Percentiles rank a stretch among this genome's conserved stretches.
These are phyloP conservation scores for Diaporthe capsici DNA, from an alignment of 2,329 filamentous ascomycete species.

Conservation along the genomic window DNA sequence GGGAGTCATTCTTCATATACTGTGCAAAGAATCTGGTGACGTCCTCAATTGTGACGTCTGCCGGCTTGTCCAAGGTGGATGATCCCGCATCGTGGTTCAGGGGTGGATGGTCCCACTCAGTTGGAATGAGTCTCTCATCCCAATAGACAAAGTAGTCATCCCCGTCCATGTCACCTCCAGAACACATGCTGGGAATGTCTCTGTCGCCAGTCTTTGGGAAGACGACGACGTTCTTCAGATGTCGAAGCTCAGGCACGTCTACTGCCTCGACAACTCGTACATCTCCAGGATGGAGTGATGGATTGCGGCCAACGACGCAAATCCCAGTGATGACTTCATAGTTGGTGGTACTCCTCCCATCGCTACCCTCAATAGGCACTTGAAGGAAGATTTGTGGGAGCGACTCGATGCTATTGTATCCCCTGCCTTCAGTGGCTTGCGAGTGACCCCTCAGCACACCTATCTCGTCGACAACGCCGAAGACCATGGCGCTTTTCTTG, in stretches of 20 bases:
- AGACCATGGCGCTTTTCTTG: constrained; percentile 85
- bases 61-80: constrained; percentile 40
- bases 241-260: constrained; percentile 77
- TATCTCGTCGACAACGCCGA: constrained; percentile 92
- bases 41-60: constrained; percentile 78
- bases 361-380: constrained; percentile 64
- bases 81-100: constrained; percentile 76
- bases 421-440: constrained; percentile 55
- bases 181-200: constrained; percentile 93
- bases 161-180: constrained; percentile 94
- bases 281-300: constrained; percentile 93
- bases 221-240: constrained; percentile 88
- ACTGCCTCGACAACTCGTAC: constrained; percentile 90
- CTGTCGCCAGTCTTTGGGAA: constrained; percentile 87
- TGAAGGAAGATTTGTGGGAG: constrained; percentile 94
- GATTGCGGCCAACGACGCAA: constrained; percentile 91
- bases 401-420: constrained; percentile 52
- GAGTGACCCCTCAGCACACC: constrained; percentile 80
- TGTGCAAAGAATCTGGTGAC: constrained; percentile 89
- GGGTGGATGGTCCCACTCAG: constrained; percentile 77
- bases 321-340: constrained; percentile 80
- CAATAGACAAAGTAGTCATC: constrained; percentile 97
- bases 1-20: constrained; percentile 91
- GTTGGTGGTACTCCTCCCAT: constrained; percentile 64
- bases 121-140: constrained; percentile 82